Base-by-base conservation (phyloP, 2,329 filamentous ascomycete genomes). In the Epichloe amarillans region DNA sequence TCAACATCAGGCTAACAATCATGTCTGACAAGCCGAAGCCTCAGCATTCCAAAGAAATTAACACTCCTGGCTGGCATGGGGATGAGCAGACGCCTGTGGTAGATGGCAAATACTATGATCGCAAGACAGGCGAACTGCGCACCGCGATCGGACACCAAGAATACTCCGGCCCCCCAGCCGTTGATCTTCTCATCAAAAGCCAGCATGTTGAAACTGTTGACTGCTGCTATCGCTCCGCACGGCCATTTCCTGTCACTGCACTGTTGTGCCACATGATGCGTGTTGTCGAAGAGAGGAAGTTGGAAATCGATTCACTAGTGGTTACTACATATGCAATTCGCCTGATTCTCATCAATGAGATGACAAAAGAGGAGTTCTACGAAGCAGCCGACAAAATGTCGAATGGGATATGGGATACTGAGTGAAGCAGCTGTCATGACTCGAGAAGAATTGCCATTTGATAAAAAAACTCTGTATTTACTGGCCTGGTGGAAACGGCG, bases 51-150 rank as follows among this genome's bases (percentile, higher is more conserved):
- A 11, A 43, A n/a, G 42, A 50, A 30, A 37, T 57, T 33, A 23
- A 48, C 26, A 19, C 42, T 17, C 40, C 49, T 2, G 48, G 46
- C 2, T 57, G 55, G 54, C 50, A 57, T 40, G 36, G 19, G 14
- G 53, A 54, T 10, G 41, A 41, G 8, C 17, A 42, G 36, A 51
- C 50, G 11, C 50, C 53, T 0, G 45, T 57, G 15, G 52, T 57
- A 8, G 54, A 57, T n/a, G 50, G 49, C 39, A 55, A 55, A 41
- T 53, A 53, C 41, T 36, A 52, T 15, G 55, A 57, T 42, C 52
- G 44, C 8, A 35, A 37, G n/a, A 54, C 55, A 3, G 54, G 55
- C 12, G 52, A 55, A 49, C 19, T 57, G 12, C 41, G 52, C 3
- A 26, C 37, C 17, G 49, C 49, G 12, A 17, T 26, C 12, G 21